phyloP scores from a whole-genome alignment of 139 green algal species.

The Pleodorina starrii region DNA sequence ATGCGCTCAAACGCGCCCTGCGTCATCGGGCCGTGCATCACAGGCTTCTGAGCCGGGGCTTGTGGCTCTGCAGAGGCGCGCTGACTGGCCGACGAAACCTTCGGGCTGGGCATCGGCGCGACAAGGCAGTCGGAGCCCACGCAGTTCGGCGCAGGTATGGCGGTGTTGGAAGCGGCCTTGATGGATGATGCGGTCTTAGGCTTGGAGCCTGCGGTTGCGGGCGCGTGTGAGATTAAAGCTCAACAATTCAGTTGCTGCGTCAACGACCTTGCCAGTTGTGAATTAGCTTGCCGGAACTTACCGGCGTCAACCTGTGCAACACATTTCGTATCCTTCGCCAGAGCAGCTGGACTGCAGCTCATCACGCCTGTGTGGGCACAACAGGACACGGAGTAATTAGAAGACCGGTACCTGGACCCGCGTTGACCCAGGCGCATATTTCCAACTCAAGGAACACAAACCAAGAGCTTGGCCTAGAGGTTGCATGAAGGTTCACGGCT shows the following conservation, averaged over 20 bases:
- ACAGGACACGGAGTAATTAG: not conserved
- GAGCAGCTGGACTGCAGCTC: not conserved
- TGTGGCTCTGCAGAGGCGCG: not conserved
- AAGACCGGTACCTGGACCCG: not conserved
- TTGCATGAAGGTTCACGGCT: too few relatives aligned
- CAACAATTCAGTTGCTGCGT: not conserved
- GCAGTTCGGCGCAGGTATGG: constrained; percentile 4
- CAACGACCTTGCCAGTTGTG: too few relatives aligned
- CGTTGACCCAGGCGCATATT: not conserved
- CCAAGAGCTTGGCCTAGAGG: not conserved
- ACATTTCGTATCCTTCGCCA: not conserved
- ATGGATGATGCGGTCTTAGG: not conserved
- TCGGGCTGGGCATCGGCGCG: not conserved
- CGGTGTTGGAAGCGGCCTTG: not conserved
- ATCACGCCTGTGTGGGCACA: not conserved
- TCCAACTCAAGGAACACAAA: not conserved
- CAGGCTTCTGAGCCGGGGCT: not conserved
- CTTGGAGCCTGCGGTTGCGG: not conserved
- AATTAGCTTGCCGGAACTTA: too few relatives aligned
- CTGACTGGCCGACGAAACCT: not conserved
- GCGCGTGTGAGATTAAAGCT: not conserved
- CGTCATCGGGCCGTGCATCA: not conserved
- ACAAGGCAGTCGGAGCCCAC: not conserved
- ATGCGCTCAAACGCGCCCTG: constrained; percentile 1
- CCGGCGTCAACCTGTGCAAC: not conserved